Base-by-base conservation (phyloP, 106 monocot species). In the Acorus gramineus region DNA sequence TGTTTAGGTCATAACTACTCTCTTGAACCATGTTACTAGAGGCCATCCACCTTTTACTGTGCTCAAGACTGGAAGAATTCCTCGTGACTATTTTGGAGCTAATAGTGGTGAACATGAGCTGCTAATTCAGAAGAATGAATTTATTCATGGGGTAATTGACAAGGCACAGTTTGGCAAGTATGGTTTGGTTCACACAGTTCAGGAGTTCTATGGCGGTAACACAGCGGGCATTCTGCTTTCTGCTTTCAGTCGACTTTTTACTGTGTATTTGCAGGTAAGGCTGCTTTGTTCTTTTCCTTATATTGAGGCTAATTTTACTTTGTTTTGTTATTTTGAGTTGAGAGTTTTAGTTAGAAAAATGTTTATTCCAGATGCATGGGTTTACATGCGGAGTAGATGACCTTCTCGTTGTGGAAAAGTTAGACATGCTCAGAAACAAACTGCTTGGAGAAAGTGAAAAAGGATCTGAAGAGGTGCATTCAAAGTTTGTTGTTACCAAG, bases 311-410 rank as follows among this genome's bases (percentile, higher is more conserved):
- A 4, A 4, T 77, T 63, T 59, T 65, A 2, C 46, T 71, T 45
- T 2, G 55, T 49, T 2, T 64, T 47, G 0, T 48, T 7, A 14
- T 71, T 48, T 11, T 66, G 28, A 28, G 28, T 42, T 61, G 58
- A 0, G 2, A 57, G 7, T 52, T 8, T 6, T 53, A 56, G 65
- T 50, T 52, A 46, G 53, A 42, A 60, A 7, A 3, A 8, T 59
- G 49, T 44, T 65, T 44, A 10, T 80, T 74, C 50, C 80, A 98
- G 98, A 79, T 98, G 70, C 91, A 92, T 85, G 98, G 91, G 11
- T 98, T 92, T 78, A 98, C 98, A 46, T 98, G 98, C 67, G 98
- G 98, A 71, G 79, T 98, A 65, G 98, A 88, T 71, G 98, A 98
- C 49, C 88, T 98, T 61, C 55, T 98, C 57, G 69, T 92, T 68